Base-by-base conservation (phyloP, 2,329 filamentous ascomycete genomes). In the Trichoderma gracile region DNA sequence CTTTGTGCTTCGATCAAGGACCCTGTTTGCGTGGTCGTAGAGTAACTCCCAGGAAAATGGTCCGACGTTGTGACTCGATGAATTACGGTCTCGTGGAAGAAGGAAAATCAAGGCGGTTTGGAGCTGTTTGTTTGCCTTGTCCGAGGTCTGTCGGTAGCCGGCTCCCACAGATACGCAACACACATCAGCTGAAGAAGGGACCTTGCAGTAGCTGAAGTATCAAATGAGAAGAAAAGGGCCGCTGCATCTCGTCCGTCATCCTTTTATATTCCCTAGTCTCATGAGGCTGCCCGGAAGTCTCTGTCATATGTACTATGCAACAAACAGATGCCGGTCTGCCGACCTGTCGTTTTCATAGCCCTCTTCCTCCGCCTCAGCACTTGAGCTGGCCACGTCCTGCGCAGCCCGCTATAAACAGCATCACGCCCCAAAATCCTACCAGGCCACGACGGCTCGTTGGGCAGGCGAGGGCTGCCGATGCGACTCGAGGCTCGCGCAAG, bases 171-270 rank as follows among this genome's bases (percentile, higher is more conserved):
- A 62, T 19, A 62, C 58, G 46, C 42, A 42, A n/a, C 21, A 27
- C 21, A 27, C 25, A 17, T 57, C 21, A 60, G 57, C 19, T 10
- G 30, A 33, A 52, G 46, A 38, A 62, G 58, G 58, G 58, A 46
- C 58, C 58, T 62, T 62, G 58, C 58, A 62, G 58, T 10, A 61
- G 57, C 57, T 25, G n/a, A 40, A 42, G 33, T 38, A 38, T 38
- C 33, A 52, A 6, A 52, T 45, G 30, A 33, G 19, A 15, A 30
- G 30, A 7, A 52, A 25, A 52, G 58, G 40, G 3, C 15, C 23
- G 49, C 27, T 25, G 27, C 25, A 54, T 45, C 27, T n/a, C 19
- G 12, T 5, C 5, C 7, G 46, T 38, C 45, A 6, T n/a, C 25
- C 12, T 52, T 46, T n/a, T 53, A 61, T 53, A 62, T 38, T 25